These are phyloP conservation scores for Cryptosporidium viatorum DNA, from an alignment of 169 alveolate genomes.

Conservation along the genomic window DNA sequence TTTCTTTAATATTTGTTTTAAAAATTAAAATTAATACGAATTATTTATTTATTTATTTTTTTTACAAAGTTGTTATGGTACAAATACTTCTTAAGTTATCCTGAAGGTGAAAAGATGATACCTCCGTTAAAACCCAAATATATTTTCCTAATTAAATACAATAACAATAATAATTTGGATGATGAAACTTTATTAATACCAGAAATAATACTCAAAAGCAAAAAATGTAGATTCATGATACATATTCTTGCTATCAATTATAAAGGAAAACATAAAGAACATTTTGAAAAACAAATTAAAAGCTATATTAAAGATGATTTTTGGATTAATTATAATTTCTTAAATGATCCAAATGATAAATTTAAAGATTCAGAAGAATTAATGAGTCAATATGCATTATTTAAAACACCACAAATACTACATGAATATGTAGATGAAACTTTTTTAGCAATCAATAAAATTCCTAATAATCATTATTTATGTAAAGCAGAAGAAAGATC, in stretches of 20 bases:
- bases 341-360: constrained; percentile 1
- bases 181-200: constrained; percentile 11
- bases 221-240: constrained; percentile 57
- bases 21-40: neutral
- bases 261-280: constrained; percentile 21
- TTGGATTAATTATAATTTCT: constrained; percentile 33
- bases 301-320: constrained; percentile 3
- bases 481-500: constrained; percentile 7
- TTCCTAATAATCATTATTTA: constrained; percentile 4
- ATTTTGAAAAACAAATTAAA: neutral
- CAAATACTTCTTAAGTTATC: constrained; percentile 41
- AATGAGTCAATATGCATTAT: neutral
- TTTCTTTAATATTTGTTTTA: neutral
- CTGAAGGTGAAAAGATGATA: constrained; percentile 6
- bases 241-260: constrained; percentile 45
- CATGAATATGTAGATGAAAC: constrained; percentile 30
- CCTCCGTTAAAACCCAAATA: constrained; percentile 53
- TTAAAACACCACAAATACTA: neutral
- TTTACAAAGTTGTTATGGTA: constrained; percentile 50
- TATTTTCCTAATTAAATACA: constrained; percentile 27
- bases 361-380: neutral
- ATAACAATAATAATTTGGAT: neutral
- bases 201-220: constrained; percentile 3
- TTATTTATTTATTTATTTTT: neutral
- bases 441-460: constrained; percentile 13